Percentiles rank a stretch among this genome's conserved stretches.
Evolutionary conservation across 1,284 basidiomycete genomes (phyloP).

Genomic region (Sphagnurus paluster): DNA sequence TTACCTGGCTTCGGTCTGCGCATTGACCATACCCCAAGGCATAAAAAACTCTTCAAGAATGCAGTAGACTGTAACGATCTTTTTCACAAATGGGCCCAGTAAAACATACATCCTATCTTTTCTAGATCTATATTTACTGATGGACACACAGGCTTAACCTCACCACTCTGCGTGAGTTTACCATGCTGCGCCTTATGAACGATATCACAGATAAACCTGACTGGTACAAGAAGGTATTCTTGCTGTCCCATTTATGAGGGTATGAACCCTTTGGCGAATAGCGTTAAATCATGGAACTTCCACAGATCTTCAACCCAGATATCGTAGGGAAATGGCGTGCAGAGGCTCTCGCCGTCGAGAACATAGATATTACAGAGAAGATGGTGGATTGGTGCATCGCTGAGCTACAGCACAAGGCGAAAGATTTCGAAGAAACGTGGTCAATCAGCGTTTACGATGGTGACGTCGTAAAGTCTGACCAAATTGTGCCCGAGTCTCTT

Average conservation of each 20-base stretch:
- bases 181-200: constrained; percentile 2
- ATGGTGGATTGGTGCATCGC: constrained; percentile 25
- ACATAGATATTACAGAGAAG: constrained; percentile 17
- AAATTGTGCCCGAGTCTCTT: constrained; percentile 18
- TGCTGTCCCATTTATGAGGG: neutral
- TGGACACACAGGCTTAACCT: neutral
- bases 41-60: too few relatives aligned
- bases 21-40: too few relatives aligned
- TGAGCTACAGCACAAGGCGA: constrained; percentile 23
- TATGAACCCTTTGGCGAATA: neutral
- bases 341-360: neutral
- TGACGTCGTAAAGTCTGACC: constrained; percentile 31
- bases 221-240: constrained; percentile 2
- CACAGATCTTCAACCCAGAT: neutral
- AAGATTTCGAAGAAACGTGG: constrained; percentile 14
- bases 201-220: constrained; percentile 1
- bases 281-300: too few relatives aligned
- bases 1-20: too few relatives aligned
- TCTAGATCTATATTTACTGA: neutral
- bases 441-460: constrained; percentile 21
- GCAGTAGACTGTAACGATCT: too few relatives aligned
- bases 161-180: constrained; percentile 1
- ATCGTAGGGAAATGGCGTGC: constrained; percentile 1
- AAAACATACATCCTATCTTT: too few relatives aligned
- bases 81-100: too few relatives aligned